Conservation (phyloP, 129 eudicot genomes). For the Centella asiatica region DNA sequence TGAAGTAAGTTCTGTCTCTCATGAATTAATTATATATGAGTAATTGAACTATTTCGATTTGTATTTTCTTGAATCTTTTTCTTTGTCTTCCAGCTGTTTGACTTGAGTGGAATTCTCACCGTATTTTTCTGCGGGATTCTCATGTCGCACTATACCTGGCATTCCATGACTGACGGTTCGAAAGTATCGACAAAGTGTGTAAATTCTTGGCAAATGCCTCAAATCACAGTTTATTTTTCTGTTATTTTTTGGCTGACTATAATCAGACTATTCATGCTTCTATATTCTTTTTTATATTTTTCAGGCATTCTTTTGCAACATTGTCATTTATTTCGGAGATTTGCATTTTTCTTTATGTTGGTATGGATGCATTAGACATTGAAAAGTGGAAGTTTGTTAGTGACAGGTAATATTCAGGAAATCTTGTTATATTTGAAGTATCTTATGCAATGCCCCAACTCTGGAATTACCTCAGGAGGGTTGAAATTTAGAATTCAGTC, state of each 20-base stretch:
- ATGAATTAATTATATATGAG: background rate
- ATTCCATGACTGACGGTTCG: slow-evolving; percentile 59
- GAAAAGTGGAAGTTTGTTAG: slow-evolving; percentile 66
- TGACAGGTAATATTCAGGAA: slow-evolving; percentile 31
- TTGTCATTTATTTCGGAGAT: slow-evolving; percentile 76
- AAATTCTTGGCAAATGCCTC: background rate
- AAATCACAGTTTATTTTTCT: background rate
- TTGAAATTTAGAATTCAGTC: background rate
- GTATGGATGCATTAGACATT: slow-evolving; percentile 87
- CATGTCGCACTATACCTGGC: slow-evolving; percentile 97
- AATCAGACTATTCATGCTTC: slow-evolving; percentile 6
- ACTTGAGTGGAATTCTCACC: slow-evolving; percentile 76
- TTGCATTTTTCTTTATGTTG: slow-evolving; percentile 85
- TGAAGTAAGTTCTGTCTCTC: slow-evolving; percentile 30
- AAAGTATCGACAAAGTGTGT: slow-evolving; percentile 67
- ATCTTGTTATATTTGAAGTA: background rate
- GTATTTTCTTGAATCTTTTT: background rate
- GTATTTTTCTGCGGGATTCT: slow-evolving; percentile 93
- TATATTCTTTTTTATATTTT: slow-evolving; percentile 1
- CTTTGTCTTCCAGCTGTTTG: slow-evolving; percentile 42
- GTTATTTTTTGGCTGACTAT: background rate
- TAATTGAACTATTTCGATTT: background rate
- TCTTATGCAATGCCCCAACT: background rate
- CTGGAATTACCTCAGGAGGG: too few relatives aligned
- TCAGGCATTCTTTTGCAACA: slow-evolving; percentile 78